Conservation (phyloP, 768 basidiomycete genomes). For the Tylopilus balloui region DNA sequence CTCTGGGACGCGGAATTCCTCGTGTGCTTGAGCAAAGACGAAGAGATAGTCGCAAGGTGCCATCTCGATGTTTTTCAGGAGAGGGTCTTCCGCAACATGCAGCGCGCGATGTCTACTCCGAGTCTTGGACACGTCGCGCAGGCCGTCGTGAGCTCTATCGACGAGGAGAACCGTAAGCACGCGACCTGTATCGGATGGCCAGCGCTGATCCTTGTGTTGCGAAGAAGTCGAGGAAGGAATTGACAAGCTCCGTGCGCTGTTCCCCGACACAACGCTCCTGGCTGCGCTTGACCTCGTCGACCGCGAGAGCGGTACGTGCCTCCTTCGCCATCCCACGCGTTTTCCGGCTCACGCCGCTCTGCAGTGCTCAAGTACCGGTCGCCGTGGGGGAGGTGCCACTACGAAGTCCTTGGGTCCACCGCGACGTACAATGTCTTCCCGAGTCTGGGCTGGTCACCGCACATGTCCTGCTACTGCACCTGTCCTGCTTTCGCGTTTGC, state of each 20-base stretch:
- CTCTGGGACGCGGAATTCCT: slow-evolving; percentile 82
- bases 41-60: slow-evolving; percentile 47
- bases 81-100: neutral
- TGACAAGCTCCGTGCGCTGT: slow-evolving; percentile 50
- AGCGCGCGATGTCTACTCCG: slow-evolving; percentile 16
- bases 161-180: slow-evolving; percentile 31
- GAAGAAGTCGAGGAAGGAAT: slow-evolving; percentile 49
- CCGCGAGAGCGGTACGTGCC: slow-evolving; percentile 52
- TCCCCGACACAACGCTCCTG: slow-evolving; percentile 59
- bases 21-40: slow-evolving; percentile 76
- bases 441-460: slow-evolving; percentile 40
- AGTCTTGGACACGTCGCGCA: slow-evolving; percentile 27
- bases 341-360: neutral
- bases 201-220: neutral
- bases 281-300: slow-evolving; percentile 79
- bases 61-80: slow-evolving; percentile 13
- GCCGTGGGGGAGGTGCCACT: slow-evolving; percentile 55
- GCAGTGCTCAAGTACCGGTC: slow-evolving; percentile 60
- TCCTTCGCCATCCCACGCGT: neutral
- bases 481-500: slow-evolving; percentile 70
- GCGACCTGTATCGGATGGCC: neutral
- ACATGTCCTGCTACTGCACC: slow-evolving; percentile 56
- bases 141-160: slow-evolving; percentile 32
- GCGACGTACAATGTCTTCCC: slow-evolving; percentile 56
- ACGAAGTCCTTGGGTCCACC: slow-evolving; percentile 64